Base-by-base conservation (phyloP, 2,329 filamentous ascomycete species). In the Chrysosporium keratinophilum region DNA sequence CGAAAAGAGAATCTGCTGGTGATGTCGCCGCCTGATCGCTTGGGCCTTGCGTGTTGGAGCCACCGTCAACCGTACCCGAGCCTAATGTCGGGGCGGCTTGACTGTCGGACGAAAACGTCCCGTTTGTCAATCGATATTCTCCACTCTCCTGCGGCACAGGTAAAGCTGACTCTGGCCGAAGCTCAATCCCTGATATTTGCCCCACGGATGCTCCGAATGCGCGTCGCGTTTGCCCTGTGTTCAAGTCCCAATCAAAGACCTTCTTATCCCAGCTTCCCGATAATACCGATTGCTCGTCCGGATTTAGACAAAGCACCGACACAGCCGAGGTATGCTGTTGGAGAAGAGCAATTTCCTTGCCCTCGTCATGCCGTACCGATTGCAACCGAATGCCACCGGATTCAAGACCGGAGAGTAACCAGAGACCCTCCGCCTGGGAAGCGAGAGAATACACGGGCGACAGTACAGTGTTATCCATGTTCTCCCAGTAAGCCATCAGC, bases 201-300 rank as follows among this genome's bases (percentile, higher is more conserved):
- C 86, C 78, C 12, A 84, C 87, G 51, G 78, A 87, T 1, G 85
- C 84, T 45, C 84, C 82, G 63, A 93, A 98, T 3, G 79, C 78
- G 10, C 90, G 80, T 59, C 82, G 83, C 5, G 85, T 77, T 62
- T 85, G 78, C 0, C 93, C 93, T 1, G 82, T 93, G 63, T 97
- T 88, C 23, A 98, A 70, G 67, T 97, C 93, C 93, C 93, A 98
- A 66, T 97, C 90, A 51, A 89, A 80, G 0, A 97, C 84, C 15
- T 81, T 86, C 71, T 95, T 97, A 69, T 98, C 93, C 93, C 93
- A 98, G 66, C 89, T 91, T 2, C 93, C 93, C 34, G 89, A 96
- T 7, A 98, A 70, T 3, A 97, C 80, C 39, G 85, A 90, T 63
- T 79, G 84, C 72, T 98, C 93, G 61, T 97, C 90, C 4, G 85